These are phyloP conservation scores for Penicillium psychrosexuale DNA, from an alignment of 2,329 filamentous ascomycete genomes.

Conservation along the genomic window DNA sequence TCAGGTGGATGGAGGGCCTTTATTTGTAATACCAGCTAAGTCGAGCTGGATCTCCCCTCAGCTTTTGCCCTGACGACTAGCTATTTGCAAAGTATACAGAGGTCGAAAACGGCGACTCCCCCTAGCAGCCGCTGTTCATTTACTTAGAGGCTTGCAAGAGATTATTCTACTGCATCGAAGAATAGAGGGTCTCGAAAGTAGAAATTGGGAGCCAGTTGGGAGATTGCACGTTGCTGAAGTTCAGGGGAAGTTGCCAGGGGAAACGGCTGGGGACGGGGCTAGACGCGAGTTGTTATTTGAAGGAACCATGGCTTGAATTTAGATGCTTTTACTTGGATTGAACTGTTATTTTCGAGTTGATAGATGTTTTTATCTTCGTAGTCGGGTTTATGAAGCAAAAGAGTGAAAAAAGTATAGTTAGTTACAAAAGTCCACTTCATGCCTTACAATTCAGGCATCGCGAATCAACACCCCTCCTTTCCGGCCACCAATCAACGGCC, in stretches of 20 bases:
- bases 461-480: conserved; percentile 6
- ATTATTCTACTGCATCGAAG: not conserved
- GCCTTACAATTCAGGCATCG: conserved; percentile 5
- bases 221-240: not conserved
- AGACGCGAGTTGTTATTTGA: not conserved
- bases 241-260: not conserved
- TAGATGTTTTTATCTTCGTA: too few relatives aligned
- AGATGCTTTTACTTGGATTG: too few relatives aligned
- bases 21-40: not conserved
- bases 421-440: not conserved
- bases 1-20: too few relatives aligned
- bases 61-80: not conserved
- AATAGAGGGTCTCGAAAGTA: not conserved
- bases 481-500: conserved; percentile 5
- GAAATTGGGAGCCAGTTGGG: too few relatives aligned
- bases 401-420: not conserved
- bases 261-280: not conserved
- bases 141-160: not conserved
- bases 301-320: not conserved
- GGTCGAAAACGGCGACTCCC: not conserved
- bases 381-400: not conserved
- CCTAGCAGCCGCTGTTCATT: not conserved
- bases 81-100: not conserved
- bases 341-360: too few relatives aligned
- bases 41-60: not conserved